Evolutionary conservation across 1,284 basidiomycete species (phyloP), one percentile per base, ranked within the genome.

Genomic region (Taiwanofungus camphoratus): DNA sequence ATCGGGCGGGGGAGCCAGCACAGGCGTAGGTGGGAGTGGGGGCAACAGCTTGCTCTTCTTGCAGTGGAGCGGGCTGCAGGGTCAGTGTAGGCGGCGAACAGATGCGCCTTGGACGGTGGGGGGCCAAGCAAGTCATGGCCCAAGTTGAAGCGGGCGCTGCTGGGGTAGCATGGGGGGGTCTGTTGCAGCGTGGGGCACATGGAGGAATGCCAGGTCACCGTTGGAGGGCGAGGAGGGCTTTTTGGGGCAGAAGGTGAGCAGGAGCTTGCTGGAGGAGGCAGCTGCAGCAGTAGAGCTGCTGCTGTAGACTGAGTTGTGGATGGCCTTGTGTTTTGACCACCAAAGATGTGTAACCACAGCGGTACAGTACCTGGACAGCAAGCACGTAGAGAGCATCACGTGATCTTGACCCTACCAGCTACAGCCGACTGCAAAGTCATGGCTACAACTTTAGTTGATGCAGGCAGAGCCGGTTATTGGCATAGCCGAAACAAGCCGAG

Each of bases 11-110:
- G 31, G 35, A 23, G 41, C 46, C 34, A 44, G 9, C 36, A 22
- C 22, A n/a, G 18, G 21, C 31, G 22, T 20, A 13, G 3, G 53
- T 42, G 19, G 54, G 33, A 2, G 70, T 62, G 12, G 64, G 63
- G 9, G 81, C 79, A 32, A 84, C 67, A 19, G 82, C 84, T 52
- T 71, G 73, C 64, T 66, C 52, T 70, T 65, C 50, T 66, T 67
- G 52, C 66, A 24, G 78, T 77, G 15, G 81, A 84, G 42, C 70
- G 67, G 11, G 70, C 68, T 44, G 63, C 50, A 18, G 74, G 68
- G 42, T 73, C 74, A 13, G 60, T 68, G 50, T 77, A 71, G 4
- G 68, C 66, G 11, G 67, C 69, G 55, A 83, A 81, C 38, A 81
- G 68, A 36, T 76, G 69, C 3, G 75, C 73, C 52, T 72, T 74